Conservation (phyloP, 140 eudicot species). For the Bidens hawaiensis region DNA sequence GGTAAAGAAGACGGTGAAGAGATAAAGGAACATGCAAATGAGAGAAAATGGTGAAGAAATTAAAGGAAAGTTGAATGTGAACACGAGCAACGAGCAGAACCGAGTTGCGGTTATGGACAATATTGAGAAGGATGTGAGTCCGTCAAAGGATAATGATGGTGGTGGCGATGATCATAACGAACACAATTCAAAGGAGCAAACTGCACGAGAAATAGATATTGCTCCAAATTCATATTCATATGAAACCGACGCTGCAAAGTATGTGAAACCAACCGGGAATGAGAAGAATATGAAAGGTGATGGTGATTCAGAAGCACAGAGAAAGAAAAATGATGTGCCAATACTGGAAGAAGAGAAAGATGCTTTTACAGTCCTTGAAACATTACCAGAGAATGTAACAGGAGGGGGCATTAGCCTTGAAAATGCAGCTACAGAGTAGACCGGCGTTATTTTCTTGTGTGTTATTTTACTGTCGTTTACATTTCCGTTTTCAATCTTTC, state of each 20-base stretch:
- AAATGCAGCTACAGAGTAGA: conserved; percentile 45
- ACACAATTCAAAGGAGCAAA: background rate
- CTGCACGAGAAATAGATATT: background rate
- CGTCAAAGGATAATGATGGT: conserved; percentile 10
- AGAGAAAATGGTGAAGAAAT: background rate
- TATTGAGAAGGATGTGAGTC: conserved; percentile 9
- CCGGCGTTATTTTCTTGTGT: background rate
- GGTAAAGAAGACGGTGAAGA: conserved; percentile 15
- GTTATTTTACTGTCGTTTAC: background rate
- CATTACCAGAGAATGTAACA: conserved; percentile 39
- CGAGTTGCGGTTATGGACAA: conserved; percentile 1
- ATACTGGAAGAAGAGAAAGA: conserved; percentile 47
- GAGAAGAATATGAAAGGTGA: background rate
- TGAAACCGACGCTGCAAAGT: background rate
- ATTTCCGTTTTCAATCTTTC: conserved; percentile 5
- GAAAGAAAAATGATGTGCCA: conserved; percentile 21
- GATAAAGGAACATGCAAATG: background rate
- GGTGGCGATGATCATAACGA: conserved; percentile 6
- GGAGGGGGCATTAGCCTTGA: conserved; percentile 33
- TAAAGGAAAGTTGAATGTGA: conserved; percentile 5
- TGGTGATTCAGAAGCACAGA: conserved; percentile 18
- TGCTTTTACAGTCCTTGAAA: conserved; percentile 39
- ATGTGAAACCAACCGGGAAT: background rate
- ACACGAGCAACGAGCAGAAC: conserved; percentile 1
- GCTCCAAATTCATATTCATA: conserved; percentile 5